Evolutionary conservation across 129 eudicot genomes (phyloP), one percentile per base, ranked within the genome.

Genomic region (Gnaphalium uliginosum): DNA sequence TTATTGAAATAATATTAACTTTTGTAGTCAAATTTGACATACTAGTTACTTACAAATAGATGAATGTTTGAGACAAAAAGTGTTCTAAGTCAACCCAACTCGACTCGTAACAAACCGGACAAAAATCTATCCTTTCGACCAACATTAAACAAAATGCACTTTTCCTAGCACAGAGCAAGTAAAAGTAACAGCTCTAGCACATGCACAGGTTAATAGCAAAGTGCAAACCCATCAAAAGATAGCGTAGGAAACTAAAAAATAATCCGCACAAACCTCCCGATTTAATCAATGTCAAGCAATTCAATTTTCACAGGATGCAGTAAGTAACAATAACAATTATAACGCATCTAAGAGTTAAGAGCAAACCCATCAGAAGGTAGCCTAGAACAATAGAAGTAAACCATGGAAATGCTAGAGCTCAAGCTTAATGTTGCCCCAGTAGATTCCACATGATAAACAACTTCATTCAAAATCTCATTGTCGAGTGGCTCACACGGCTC

Each of bases 341-440:
- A 66, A 33, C 3, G 18, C 9, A 74, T 25, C 2, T 41, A 33
- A 11, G 27, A 61, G 69, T 19, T 22, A 3, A 78, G 70, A 78
- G 66, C 88, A 71, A 75, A 93, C 98, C 96, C 87, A 39, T 93
- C 98, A 25, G 92, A 88, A 35, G 98, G 98, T 46, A 93, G 91
- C 32, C 91, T 78, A 15, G 98, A 93, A 82, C 98, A 93, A 75
- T 90, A 93, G 56, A 86, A 86, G 76, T 90, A 79, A 35, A 93
- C 81, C 78, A 90, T 78, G 2, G 76, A 22, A 56, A 90, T 87
- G 41, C 98, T 90, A 3, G 96, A 86, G 76, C 88, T 86, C 82
- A 90, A 66, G 35, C 85, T 86, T 29, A 90, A 88, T 13, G 70
- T 37, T 50, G 96, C 98, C 32, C 96, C 98, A 2, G 98, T 90